Evolutionary conservation across 345 rosid species (phyloP), one percentile per base, ranked within the genome.

Genomic region (Salix caprea): DNA sequence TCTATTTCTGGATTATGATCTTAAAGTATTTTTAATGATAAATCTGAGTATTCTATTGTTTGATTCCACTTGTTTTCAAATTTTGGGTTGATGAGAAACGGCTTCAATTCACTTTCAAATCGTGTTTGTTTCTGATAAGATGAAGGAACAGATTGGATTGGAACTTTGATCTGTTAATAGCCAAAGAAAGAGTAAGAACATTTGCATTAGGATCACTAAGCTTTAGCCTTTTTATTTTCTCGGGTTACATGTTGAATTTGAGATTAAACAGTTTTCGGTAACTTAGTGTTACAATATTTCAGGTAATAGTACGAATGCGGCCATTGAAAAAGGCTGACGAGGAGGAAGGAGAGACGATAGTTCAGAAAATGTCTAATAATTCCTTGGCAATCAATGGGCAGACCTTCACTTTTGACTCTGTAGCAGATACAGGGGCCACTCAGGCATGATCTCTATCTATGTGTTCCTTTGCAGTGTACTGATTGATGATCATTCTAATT

Each of bases 251-350:
- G 64, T 19, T 69, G 61, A 23, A 21, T 69, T 23, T 42, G 36
- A 21, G 64, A 23, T 76, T 15, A 70, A 46, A 42, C 54, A 61
- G 30, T 37, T 77, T 70, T 52, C 28, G 19, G 39, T 68, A 42
- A 28, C 52, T 36, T 64, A 44, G 15, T 42, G 37, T 58, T 32
- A 42, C 26, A 71, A 46, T 48, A 24, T 62, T 24, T 70, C 77
- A 94, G 99, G 99, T 96, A 52, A 72, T 96, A 54, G 94, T 96
- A 18, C 87, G 99, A 58, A 87, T 96, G 97, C 86, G 97, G 62
- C 99, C 99, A 21, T 85, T 79, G 64, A 87, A 78, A 71, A 90
- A 88, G 78, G 94, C 2, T 42, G 46, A 91, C 28, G 97, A 87
- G 74, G 91, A 88, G 72, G 89, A 86, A 83, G 98, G 90, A n/a